Conservation (phyloP, 768 basidiomycete genomes). For the Calocera cornea region DNA sequence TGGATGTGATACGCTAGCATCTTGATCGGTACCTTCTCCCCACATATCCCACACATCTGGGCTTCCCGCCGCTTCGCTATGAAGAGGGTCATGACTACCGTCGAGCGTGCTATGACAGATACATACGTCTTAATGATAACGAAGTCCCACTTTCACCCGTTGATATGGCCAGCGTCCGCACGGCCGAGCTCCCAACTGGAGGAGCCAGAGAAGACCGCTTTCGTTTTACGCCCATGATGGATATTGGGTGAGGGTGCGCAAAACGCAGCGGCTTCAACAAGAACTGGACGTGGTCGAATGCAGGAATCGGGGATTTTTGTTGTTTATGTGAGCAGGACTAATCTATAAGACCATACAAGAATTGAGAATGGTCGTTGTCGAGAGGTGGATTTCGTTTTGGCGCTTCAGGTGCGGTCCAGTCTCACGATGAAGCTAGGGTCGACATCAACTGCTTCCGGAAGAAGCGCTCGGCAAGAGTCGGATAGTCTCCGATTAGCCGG, state of each 20-base stretch:
- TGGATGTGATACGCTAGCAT: slow-evolving; percentile 50
- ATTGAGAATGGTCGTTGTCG: not conserved
- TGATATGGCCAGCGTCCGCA: not conserved
- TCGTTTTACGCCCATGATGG: not conserved
- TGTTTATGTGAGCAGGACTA: no score
- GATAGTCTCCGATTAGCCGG: not conserved
- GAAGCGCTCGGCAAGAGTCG: not conserved
- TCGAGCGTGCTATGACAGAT: not conserved
- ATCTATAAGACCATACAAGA: not conserved
- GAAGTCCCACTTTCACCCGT: not conserved
- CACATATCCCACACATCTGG: slow-evolving; percentile 58
- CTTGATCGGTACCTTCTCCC: slow-evolving; percentile 56
- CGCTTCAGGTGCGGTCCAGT: not conserved
- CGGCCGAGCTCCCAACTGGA: not conserved
- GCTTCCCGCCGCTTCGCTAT: slow-evolving; percentile 41
- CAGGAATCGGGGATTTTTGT: no score
- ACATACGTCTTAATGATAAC: not conserved
- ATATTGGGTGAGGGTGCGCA: not conserved
- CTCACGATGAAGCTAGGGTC: not conserved
- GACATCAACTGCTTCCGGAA: not conserved
- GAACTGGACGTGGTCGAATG: no score
- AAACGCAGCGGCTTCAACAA: no score
- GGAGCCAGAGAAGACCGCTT: not conserved
- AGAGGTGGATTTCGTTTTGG: not conserved
- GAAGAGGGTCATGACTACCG: not conserved